Evolutionary conservation across 257 asterid species (phyloP).

Genomic region (Jasminum sambac): DNA sequence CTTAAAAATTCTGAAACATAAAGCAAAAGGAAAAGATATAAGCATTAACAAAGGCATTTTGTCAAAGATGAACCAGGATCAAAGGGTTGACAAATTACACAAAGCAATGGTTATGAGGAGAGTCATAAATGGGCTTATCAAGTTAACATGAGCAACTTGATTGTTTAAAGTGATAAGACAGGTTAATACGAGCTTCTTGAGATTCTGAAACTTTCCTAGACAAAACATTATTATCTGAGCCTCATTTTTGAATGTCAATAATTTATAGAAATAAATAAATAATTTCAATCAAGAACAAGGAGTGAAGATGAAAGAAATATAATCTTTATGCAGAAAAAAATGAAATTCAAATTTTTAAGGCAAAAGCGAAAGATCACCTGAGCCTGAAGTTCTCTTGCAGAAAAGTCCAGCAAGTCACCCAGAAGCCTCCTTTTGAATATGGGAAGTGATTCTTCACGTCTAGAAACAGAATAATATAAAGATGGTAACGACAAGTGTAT

Average conservation of each 20-base stretch:
- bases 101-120: not conserved
- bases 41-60: constrained; percentile 10
- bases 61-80: constrained; percentile 17
- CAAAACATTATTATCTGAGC: not conserved
- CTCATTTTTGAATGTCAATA: not conserved
- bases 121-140: constrained; percentile 7
- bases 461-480: constrained; percentile 24
- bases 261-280: too few relatives aligned
- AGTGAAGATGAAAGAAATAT: constrained; percentile 22
- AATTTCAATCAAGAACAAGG: not conserved
- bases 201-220: not conserved
- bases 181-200: constrained; percentile 15
- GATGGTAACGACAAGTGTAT: not conserved
- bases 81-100: not conserved
- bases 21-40: constrained; percentile 5
- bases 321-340: constrained; percentile 26
- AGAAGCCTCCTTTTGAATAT: constrained; percentile 92
- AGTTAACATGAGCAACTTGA: not conserved
- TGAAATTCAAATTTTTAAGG: constrained; percentile 3
- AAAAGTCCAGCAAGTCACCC: constrained; percentile 90
- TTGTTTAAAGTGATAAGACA: constrained; percentile 7
- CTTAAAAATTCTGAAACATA: constrained; percentile 14
- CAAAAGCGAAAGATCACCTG: constrained; percentile 60
- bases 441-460: constrained; percentile 94
- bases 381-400: constrained; percentile 90